phyloP scores from a whole-genome alignment of 2,329 filamentous ascomycete genomes.

The Aspergillus bombycis region DNA sequence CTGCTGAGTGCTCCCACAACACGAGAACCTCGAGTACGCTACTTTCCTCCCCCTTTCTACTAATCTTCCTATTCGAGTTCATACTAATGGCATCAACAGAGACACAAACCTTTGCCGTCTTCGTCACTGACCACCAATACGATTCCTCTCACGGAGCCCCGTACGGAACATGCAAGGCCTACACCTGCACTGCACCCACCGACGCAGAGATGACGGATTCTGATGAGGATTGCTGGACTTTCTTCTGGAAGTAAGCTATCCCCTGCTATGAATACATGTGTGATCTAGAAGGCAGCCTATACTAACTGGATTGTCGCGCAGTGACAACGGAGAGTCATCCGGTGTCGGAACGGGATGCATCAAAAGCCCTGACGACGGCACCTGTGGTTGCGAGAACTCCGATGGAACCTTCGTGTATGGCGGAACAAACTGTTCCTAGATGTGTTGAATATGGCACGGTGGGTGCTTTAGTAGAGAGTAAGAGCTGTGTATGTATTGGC shows the following conservation, averaged over 20 bases:
- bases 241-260: constrained; percentile 37
- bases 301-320: neutral
- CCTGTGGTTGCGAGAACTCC: constrained; percentile 48
- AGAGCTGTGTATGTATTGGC: neutral
- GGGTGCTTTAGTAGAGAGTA: neutral
- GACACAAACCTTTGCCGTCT: constrained; percentile 44
- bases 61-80: neutral
- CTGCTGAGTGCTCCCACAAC: constrained; percentile 45
- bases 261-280: too few relatives aligned
- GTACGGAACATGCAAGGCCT: constrained; percentile 53
- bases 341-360: constrained; percentile 41
- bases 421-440: constrained; percentile 26
- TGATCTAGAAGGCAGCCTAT: too few relatives aligned
- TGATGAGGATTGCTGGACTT: constrained; percentile 46
- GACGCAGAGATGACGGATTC: constrained; percentile 31
- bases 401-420: constrained; percentile 44
- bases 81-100: neutral
- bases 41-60: neutral
- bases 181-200: constrained; percentile 43
- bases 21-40: constrained; percentile 32
- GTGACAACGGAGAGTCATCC: constrained; percentile 21
- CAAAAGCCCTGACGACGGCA: constrained; percentile 40
- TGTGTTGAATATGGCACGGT: neutral
- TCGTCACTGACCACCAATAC: constrained; percentile 50
- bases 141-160: constrained; percentile 48